Evolutionary conservation across 2,329 filamentous ascomycete genomes (phyloP), one percentile per base, ranked within the genome.

Genomic region (Cladosporium sp.): DNA sequence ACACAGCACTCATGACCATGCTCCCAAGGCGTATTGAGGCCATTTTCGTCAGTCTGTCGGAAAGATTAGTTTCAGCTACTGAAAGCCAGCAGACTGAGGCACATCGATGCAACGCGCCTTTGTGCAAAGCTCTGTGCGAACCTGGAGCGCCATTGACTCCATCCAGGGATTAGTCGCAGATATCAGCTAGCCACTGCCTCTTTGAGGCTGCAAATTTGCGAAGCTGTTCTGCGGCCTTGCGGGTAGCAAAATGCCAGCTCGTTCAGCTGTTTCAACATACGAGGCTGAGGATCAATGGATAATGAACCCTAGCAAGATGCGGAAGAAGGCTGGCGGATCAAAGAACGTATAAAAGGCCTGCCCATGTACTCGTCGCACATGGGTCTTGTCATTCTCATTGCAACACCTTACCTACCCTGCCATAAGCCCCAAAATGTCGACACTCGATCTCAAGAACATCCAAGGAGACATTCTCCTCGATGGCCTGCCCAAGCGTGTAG

Each of bases 391-490:
- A 5, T 21, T 43, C n/a, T 21, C 10, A 46, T 46, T 23, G 39
- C 13, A 21, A 3, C n/a, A 13, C 2, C 1, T 13, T 11, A 8
- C 13, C n/a, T 21, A 1, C 39, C 18, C 11, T 46, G n/a, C 10
- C n/a, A 53, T 7, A 51, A 28, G 7, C 28, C 26, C 13, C 56
- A 58, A 34, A 21, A 56, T 56, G 8, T 56, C 39, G 58, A 32
- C 54, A 21, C 51, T 67, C 34, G 59, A 64, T 34, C 64, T 67
- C 32, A 61, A 63, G 25, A 73, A 73, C 53, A 67, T 74, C 34
- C 72, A 73, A 58, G 72, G 72, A 28, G 72, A 74, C 63, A 72
- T 73, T 57, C 70, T 74, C 30, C 67, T 70, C 26, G 68, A 68
- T 51, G 71, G 72, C 14, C 61, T 74, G 5, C 69, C 69, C 28